Evolutionary conservation across 805 yeast species (phyloP).

Genomic region (Clavispora fructus): DNA sequence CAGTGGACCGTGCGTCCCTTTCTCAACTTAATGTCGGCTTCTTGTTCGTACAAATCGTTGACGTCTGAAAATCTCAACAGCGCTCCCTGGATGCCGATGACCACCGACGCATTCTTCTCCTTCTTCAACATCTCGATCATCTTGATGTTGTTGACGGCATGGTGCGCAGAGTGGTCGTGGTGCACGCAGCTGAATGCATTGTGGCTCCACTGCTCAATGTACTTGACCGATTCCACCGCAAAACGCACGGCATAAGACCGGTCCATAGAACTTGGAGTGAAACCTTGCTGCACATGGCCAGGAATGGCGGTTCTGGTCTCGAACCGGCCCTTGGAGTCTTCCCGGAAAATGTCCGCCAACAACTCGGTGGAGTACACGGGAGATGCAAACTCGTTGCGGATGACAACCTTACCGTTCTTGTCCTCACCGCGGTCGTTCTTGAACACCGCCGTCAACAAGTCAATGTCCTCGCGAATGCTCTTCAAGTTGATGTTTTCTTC

Average conservation of each 20-base stretch:
- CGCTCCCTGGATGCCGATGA: constrained; percentile 69
- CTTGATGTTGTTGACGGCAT: constrained; percentile 16
- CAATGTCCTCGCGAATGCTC: constrained; percentile 16
- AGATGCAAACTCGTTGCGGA: constrained; percentile 82
- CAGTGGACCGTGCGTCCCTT: constrained; percentile 69
- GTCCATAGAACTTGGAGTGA: constrained; percentile 90
- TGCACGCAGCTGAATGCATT: constrained; percentile 12
- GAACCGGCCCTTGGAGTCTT: constrained; percentile 69
- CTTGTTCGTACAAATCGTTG: constrained; percentile 50
- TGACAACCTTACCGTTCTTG: constrained; percentile 78
- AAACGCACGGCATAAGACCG: constrained; percentile 84
- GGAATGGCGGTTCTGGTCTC: constrained; percentile 95
- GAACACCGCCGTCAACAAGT: constrained; percentile 60
- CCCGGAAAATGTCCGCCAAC: constrained; percentile 77
- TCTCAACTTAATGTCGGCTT: constrained; percentile 57
- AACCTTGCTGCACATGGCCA: constrained; percentile 98
- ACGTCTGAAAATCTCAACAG: constrained; percentile 54
- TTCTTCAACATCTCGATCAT: constrained; percentile 15
- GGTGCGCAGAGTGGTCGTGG: constrained; percentile 12
- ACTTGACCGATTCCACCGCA: constrained; percentile 85
- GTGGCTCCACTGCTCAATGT: constrained; percentile 51
- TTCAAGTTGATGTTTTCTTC: constrained; percentile 66
- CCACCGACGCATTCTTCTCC: constrained; percentile 39
- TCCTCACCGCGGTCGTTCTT: constrained; percentile 70
- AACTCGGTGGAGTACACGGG: constrained; percentile 75